Evolutionary conservation across 2,329 filamentous ascomycete species (phyloP), one percentile per base, ranked within the genome.

Genomic region (Periconia sp.): DNA sequence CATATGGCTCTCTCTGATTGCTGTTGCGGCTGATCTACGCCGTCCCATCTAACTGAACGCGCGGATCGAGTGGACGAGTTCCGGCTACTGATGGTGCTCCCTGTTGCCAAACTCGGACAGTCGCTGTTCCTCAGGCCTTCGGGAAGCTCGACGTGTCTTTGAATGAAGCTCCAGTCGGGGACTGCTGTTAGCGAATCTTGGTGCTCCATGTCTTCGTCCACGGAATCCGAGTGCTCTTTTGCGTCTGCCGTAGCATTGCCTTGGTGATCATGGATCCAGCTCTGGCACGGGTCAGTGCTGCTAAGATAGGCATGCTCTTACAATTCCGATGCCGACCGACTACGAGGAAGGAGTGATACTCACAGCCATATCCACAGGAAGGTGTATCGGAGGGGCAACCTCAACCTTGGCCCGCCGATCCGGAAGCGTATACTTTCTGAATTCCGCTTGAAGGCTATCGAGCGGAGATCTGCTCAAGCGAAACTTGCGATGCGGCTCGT

Each of bases 1-100:
- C 89, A 92, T 48, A 85, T 78, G 19, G 77, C 77, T 56, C 83
- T 84, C 54, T 82, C 77, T n/a, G n/a, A n/a, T n/a, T n/a, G n/a
- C n/a, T n/a, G n/a, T n/a, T n/a, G n/a, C 47, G 74, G 33, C 5
- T 38, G 28, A 62, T 87, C 84, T 41, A 83, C 76, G 43, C 78
- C 80, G 64, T 81, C 86, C 56, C 79, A 52, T 22, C 43, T 43
- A n/a, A 42, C 37, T 6, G 52, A 57, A 23, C 46, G 52, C 4
- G 51, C 46, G 8, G 56, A 59, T 28, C 53, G 51, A 5, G 51
- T 57, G 4, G 56, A 59, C 4, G 56, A 56, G 15, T 59, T 59
- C 4, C 53, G 56, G 29, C 56, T 59, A 41, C 53, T 56, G 3
- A 53, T 40, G 4, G 50, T 55, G 26, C 53, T 50, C 9, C 49